Conservation (phyloP, 306 rosid species). For the Biancaea sappan region DNA sequence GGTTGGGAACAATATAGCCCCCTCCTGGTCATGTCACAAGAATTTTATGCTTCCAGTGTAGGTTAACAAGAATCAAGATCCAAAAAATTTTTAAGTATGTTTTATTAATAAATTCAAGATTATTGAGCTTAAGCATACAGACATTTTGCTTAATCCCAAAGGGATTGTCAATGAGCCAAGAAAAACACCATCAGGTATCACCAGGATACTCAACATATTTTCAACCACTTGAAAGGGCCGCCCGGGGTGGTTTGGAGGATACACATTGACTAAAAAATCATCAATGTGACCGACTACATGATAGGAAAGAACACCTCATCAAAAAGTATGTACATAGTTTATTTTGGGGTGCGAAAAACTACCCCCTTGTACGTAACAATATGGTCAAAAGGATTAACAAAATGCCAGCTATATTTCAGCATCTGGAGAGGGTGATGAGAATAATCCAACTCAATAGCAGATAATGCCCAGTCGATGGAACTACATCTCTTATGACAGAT, state of each 20-base stretch:
- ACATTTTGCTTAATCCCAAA: background rate
- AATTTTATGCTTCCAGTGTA: background rate
- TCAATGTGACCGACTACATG: background rate
- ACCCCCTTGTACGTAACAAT: background rate
- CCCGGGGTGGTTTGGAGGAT: background rate
- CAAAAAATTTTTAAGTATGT: background rate
- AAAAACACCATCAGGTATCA: background rate
- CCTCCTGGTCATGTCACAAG: background rate
- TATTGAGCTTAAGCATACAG: background rate
- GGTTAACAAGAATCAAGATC: background rate
- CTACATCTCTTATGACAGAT: slow-evolving; percentile 52
- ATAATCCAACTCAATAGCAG: background rate
- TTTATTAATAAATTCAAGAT: background rate
- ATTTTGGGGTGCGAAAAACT: background rate
- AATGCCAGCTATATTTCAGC: background rate
- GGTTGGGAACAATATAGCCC: background rate
- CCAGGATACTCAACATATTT: background rate
- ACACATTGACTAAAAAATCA: background rate
- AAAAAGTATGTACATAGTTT: slow-evolving; percentile 22
- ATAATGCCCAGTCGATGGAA: background rate
- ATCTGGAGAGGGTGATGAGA: background rate
- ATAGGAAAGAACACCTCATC: background rate
- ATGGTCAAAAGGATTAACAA: background rate
- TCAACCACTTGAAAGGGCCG: background rate
- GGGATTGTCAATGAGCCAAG: background rate